Percentiles rank a stretch among this genome's conserved stretches.
phyloP scores from a whole-genome alignment of 192 early-diverging fungal species.

The Linnemannia zychae region DNA sequence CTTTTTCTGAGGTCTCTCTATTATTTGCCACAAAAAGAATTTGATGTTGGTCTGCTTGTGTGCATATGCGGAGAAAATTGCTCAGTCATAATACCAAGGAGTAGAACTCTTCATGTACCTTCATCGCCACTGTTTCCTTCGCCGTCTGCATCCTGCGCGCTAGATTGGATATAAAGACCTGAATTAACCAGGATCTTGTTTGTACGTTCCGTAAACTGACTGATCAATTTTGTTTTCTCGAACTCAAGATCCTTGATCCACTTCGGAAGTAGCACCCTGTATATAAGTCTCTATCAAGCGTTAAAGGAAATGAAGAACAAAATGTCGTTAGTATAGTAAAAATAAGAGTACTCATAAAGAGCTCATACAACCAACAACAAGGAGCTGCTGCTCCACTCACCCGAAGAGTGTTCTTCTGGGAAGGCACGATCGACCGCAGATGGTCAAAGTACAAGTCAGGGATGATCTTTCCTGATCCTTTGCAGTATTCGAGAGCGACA shows the following conservation, averaged over 20 bases:
- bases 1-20: constrained; percentile 24
- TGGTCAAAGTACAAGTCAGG: background rate
- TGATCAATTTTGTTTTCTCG: constrained; percentile 11
- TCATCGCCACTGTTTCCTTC: constrained; percentile 31
- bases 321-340: too few species aligned
- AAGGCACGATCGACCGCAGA: background rate
- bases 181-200: constrained; percentile 24
- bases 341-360: too few species aligned
- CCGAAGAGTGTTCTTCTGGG: background rate
- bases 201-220: constrained; percentile 14
- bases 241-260: constrained; percentile 40
- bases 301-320: background rate
- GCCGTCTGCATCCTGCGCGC: constrained; percentile 21
- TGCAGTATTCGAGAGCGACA: background rate
- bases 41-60: background rate
- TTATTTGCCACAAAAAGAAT: background rate
- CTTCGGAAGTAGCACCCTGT: constrained; percentile 32
- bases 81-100: background rate
- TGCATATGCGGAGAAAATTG: background rate
- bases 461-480: background rate
- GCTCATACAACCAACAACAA: background rate
- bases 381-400: background rate
- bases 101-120: constrained; percentile 17
- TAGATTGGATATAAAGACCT: constrained; percentile 6
- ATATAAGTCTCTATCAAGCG: constrained; percentile 40